A percentile compares a stretch with the other conserved stretches of the same genome.
These are phyloP conservation scores for Ceratobasidium sp. DNA, from an alignment of 1,284 basidiomycete genomes.

Conservation along the genomic window DNA sequence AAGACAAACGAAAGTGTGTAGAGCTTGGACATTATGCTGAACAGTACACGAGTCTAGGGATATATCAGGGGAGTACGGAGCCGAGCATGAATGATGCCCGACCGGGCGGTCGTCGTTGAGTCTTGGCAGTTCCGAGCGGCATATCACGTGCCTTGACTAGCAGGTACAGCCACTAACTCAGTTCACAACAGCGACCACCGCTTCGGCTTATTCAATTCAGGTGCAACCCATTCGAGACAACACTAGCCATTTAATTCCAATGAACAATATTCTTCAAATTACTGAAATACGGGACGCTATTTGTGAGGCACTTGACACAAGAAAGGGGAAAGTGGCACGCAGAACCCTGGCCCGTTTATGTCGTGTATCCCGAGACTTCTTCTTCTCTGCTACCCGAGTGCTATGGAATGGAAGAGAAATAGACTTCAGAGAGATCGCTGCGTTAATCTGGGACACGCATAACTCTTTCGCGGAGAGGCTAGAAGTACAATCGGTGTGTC, in stretches of 20 bases:
- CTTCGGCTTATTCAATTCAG: no score
- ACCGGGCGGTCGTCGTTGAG: not conserved
- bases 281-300: not conserved
- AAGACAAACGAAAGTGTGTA: slow-evolving; percentile 40
- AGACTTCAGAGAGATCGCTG: no score
- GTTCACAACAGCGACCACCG: no score
- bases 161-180: not conserved
- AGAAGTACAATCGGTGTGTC: no score
- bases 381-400: not conserved
- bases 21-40: slow-evolving; percentile 1
- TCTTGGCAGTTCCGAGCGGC: not conserved
- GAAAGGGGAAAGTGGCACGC: not conserved
- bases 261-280: no score
- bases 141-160: not conserved
- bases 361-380: not conserved
- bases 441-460: no score
- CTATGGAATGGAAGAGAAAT: not conserved
- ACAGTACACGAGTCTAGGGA: not conserved
- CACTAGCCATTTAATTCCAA: no score
- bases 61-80: no score
- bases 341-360: not conserved
- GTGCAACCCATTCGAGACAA: no score
- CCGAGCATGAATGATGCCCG: no score
- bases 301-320: not conserved
- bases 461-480: no score